Conservation (phyloP, 2,329 filamentous ascomycete species). For the Arthrobotrys entomopaga region DNA sequence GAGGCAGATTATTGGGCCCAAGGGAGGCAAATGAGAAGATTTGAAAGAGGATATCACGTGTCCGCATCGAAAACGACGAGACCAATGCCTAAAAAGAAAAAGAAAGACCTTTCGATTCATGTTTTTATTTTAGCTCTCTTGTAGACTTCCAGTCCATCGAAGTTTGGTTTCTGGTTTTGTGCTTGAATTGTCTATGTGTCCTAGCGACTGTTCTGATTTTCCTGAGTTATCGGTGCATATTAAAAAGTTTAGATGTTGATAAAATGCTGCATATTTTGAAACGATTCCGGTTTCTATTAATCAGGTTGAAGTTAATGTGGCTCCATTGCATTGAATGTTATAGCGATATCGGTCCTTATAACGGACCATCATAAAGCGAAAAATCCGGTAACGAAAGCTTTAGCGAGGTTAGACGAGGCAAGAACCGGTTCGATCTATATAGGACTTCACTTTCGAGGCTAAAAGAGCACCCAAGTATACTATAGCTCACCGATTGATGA, state of each 20-base stretch:
- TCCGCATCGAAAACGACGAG: too few relatives aligned
- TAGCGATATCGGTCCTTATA: slow-evolving; percentile 19
- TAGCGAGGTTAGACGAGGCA: slow-evolving; percentile 16
- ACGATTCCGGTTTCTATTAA: neutral
- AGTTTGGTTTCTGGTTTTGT: neutral
- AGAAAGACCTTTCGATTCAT: slow-evolving; percentile 6
- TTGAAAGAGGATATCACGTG: too few relatives aligned
- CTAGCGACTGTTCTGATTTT: slow-evolving; percentile 2
- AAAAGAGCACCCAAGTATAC: too few relatives aligned
- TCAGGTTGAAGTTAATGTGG: too few relatives aligned
- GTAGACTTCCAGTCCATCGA: neutral
- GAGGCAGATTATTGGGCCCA: slow-evolving; percentile 58
- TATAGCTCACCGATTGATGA: too few relatives aligned
- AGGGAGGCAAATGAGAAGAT: slow-evolving; percentile 27
- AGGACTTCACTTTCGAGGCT: neutral
- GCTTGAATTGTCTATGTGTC: neutral
- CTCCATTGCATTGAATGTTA: neutral
- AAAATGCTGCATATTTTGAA: slow-evolving; percentile 5
- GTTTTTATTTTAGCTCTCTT: neutral
- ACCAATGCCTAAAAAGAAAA: neutral
- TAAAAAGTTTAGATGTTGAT: neutral
- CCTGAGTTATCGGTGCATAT: neutral
- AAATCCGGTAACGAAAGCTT: slow-evolving; percentile 10
- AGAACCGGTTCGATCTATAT: slow-evolving; percentile 9
- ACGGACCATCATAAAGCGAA: neutral